Evolutionary conservation across 1,139 yeast species (phyloP).

Genomic region (Lodderomyces oxycetoniae): DNA sequence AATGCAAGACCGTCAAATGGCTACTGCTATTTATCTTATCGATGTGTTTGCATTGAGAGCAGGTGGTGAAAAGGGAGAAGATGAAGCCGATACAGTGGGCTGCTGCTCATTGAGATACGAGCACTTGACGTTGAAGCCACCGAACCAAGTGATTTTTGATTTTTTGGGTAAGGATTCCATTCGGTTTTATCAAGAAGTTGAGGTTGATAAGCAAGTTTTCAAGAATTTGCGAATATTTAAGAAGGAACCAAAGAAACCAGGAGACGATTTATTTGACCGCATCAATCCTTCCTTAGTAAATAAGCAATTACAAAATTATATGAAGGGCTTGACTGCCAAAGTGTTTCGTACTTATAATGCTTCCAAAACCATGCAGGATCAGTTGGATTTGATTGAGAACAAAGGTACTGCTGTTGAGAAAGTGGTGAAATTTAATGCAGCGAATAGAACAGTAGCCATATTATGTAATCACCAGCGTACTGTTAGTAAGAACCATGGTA

Average conservation of each 20-base stretch:
- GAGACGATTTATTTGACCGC: constrained; percentile 89
- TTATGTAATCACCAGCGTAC: constrained; percentile 97
- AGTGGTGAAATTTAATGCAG: constrained; percentile 85
- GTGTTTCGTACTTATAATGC: constrained; percentile 98
- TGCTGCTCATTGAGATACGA: constrained; percentile 92
- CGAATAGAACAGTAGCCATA: constrained; percentile 91
- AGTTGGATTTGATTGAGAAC: constrained; percentile 70
- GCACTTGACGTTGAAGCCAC: constrained; percentile 82
- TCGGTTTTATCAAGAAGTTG: constrained; percentile 86
- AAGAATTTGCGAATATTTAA: constrained; percentile 84
- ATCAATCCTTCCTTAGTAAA: constrained; percentile 79
- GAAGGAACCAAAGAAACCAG: constrained; percentile 81
- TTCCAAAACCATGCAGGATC: constrained; percentile 95
- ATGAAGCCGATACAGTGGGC: constrained; percentile 97
- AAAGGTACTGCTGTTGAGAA: constrained; percentile 87
- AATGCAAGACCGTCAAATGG: constrained; percentile 87
- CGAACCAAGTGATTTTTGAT: constrained; percentile 84
- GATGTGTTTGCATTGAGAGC: constrained; percentile 97
- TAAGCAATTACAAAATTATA: constrained; percentile 80
- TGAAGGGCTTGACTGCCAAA: constrained; percentile 93
- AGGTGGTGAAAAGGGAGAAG: constrained; percentile 96
- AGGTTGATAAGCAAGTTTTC: constrained; percentile 85
- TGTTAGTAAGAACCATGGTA: constrained; percentile 78
- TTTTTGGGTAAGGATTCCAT: constrained; percentile 96
- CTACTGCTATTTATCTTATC: constrained; percentile 88